A percentile compares a stretch with the other conserved stretches of the same genome.
Conservation (phyloP, 1,284 basidiomycete genomes). For the Megacollybia platyphylla region DNA sequence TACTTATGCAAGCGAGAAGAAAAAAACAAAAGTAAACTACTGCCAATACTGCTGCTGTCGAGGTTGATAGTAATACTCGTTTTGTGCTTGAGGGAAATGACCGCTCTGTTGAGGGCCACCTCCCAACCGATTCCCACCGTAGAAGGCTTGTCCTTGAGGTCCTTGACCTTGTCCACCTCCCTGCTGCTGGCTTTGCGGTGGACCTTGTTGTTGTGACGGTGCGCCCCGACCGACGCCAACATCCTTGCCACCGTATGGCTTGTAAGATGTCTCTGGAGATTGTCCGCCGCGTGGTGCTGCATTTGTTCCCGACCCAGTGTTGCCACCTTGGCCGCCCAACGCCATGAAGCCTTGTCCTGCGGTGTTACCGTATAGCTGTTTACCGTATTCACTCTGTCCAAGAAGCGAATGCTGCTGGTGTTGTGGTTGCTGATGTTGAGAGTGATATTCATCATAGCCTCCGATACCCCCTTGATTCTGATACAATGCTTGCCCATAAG, state of each 20-base stretch:
- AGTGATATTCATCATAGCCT: constrained; percentile 56
- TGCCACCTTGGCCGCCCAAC: constrained; percentile 37
- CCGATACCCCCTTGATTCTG: constrained; percentile 31
- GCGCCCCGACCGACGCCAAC: constrained; percentile 33
- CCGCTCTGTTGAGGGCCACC: constrained; percentile 22
- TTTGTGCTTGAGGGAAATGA: constrained; percentile 32
- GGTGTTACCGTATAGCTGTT: constrained; percentile 44
- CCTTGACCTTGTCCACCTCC: constrained; percentile 41
- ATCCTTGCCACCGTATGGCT: constrained; percentile 61
- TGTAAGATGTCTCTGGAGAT: constrained; percentile 63
- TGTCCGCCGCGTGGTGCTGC: constrained; percentile 24
- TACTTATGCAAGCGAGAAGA: constrained; percentile 5
- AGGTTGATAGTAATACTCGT: constrained; percentile 57
- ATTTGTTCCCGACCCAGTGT: constrained; percentile 28
- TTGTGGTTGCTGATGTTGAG: constrained; percentile 40
- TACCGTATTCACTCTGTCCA: constrained; percentile 43
- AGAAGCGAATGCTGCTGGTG: constrained; percentile 35
- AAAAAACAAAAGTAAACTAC: constrained; percentile 16
- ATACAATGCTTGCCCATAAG: constrained; percentile 36
- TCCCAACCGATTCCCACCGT: constrained; percentile 40
- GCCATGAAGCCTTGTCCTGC: constrained; percentile 51
- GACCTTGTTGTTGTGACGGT: constrained; percentile 15
- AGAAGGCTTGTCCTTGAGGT: constrained; percentile 22
- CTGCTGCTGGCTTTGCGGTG: constrained; percentile 23
- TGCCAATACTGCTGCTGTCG: constrained; percentile 54